phyloP scores from a whole-genome alignment of 129 eudicot genomes.

The Silybum marianum region DNA sequence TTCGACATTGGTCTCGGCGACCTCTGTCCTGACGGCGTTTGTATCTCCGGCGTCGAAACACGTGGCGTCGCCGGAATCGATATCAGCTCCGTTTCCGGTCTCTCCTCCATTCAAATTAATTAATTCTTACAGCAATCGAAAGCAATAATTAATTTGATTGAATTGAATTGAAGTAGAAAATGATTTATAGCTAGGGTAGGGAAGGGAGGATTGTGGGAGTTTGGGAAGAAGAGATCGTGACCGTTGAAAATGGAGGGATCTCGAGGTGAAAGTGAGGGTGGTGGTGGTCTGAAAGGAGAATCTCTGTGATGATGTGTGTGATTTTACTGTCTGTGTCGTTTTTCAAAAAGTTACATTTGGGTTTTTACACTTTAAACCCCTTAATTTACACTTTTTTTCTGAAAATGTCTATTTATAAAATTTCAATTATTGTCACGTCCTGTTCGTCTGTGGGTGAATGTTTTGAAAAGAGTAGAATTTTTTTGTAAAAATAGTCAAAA shows the following conservation, averaged over 20 bases:
- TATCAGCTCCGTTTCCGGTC: conserved; percentile 85
- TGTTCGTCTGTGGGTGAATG: neutral
- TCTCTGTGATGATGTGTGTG: conserved; percentile 26
- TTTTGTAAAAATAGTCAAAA: no score
- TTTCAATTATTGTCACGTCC: neutral
- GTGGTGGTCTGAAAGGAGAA: conserved; percentile 21
- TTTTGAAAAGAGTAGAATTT: neutral
- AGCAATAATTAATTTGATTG: conserved; percentile 11
- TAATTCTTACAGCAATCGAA: neutral
- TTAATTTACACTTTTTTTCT: neutral
- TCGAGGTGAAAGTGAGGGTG: conserved; percentile 23
- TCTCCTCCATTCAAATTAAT: conserved; percentile 46
- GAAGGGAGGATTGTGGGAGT: conserved; percentile 27
- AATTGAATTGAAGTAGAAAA: neutral
- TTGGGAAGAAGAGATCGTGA: conserved; percentile 35
- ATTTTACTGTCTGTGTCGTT: conserved; percentile 26
- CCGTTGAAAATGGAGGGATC: conserved; percentile 29
- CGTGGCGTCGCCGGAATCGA: conserved; percentile 85
- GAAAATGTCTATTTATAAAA: neutral
- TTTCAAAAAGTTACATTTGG: neutral
- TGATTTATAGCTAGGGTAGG: neutral
- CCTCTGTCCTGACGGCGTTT: conserved; percentile 71
- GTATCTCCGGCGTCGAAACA: conserved; percentile 75
- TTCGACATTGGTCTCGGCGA: conserved; percentile 59
- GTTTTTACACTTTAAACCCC: conserved; percentile 21